These are phyloP conservation scores for Pleochaeta shiraiana DNA, from an alignment of 2,329 filamentous ascomycete genomes.

Conservation along the genomic window DNA sequence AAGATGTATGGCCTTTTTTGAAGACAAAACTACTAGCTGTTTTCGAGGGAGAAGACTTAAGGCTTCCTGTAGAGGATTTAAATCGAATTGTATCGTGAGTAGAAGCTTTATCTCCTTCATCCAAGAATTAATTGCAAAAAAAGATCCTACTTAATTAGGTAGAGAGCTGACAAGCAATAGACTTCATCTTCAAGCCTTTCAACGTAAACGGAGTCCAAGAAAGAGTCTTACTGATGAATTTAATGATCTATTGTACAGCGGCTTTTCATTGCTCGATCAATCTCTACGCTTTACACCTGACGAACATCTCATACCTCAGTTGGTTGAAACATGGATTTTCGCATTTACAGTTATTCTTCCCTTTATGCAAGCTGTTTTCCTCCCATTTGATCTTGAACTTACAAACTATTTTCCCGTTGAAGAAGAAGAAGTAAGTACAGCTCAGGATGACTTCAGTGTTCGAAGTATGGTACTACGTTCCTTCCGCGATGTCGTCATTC, in stretches of 20 bases:
- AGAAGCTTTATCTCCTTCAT: too few species aligned
- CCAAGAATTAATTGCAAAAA: too few species aligned
- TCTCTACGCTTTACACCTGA: conserved; percentile 60
- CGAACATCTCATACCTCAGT: conserved; percentile 67
- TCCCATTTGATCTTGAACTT: conserved; percentile 86
- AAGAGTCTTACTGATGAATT: conserved; percentile 55
- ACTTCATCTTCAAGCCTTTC: conserved; percentile 56
- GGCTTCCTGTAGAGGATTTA: conserved; percentile 64
- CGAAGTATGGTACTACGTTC: conserved; percentile 71
- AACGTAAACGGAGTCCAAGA: conserved; percentile 44
- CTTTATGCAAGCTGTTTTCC: conserved; percentile 86
- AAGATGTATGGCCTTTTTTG: conserved; percentile 67
- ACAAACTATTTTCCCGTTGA: conserved; percentile 39
- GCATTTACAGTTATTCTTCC: conserved; percentile 81
- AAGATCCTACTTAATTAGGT: too few species aligned
- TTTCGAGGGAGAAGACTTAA: conserved; percentile 61
- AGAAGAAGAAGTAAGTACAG: conserved; percentile 30
- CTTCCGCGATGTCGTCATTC: conserved; percentile 73
- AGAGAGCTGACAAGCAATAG: conserved; percentile 8
- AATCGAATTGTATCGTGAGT: conserved; percentile 47
- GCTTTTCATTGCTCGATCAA: conserved; percentile 70
- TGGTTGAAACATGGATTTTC: conserved; percentile 88
- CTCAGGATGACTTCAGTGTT: conserved; percentile 23
- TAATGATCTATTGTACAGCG: conserved; percentile 51
- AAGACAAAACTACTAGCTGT: conserved; percentile 56